These are phyloP conservation scores for Fraxinus angustifolia DNA, from an alignment of 305 asterid species.

Conservation along the genomic window DNA sequence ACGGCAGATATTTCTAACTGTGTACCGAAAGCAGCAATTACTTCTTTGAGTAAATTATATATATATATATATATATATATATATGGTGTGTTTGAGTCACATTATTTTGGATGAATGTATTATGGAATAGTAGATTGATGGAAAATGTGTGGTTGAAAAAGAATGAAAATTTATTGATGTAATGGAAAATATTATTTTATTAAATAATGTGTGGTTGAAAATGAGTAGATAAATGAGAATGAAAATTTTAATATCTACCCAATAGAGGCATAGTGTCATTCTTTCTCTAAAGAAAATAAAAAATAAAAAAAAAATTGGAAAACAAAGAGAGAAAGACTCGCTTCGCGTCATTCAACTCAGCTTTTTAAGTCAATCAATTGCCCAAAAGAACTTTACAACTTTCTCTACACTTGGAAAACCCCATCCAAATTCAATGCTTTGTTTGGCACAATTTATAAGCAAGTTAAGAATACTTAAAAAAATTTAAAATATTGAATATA, in stretches of 20 bases:
- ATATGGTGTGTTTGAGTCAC: too few relatives aligned
- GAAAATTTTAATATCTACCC: too few relatives aligned
- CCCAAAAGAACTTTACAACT: background rate
- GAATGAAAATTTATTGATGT: too few relatives aligned
- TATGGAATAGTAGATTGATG: too few relatives aligned
- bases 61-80: background rate
- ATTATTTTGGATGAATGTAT: too few relatives aligned
- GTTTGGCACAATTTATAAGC: background rate
- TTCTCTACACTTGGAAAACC: background rate
- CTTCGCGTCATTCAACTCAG: background rate
- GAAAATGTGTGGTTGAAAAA: too few relatives aligned
- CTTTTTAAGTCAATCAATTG: background rate
- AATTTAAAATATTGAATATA: background rate
- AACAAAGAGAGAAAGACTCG: background rate
- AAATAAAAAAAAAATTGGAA: background rate
- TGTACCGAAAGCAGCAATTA: background rate
- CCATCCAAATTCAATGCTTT: background rate
- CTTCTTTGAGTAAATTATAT: background rate
- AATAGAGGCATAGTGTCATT: background rate
- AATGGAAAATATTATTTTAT: too few relatives aligned
- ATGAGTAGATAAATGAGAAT: too few relatives aligned
- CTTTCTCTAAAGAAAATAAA: background rate
- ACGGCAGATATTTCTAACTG: background rate
- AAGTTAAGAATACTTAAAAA: background rate
- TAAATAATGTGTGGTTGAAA: too few relatives aligned